Base-by-base conservation (phyloP, 228 moss, liverwort and hornwort species). In the Sphagnum fallax region DNA sequence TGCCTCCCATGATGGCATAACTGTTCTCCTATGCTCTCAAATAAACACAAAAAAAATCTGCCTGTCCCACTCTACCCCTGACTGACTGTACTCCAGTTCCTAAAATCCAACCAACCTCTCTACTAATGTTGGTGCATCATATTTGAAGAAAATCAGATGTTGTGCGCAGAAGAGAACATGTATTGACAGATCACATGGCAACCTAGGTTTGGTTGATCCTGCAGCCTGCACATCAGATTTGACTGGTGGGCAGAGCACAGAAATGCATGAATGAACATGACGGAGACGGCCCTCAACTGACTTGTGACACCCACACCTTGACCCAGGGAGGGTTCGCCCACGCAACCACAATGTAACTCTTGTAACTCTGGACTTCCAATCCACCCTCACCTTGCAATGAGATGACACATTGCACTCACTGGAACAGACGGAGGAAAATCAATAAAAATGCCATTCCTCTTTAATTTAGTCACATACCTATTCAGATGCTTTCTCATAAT, bases 361-460 rank as follows among this genome's bases (percentile, higher is more conserved):
- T 82, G 86, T 77, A 77, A 98, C 97, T 93, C 97, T 98, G 97
- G 97, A 98, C 97, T 91, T 80, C 86, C 80, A 80, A 59, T 93
- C 93, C 97, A 98, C 91, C 93, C 90, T 97, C 93, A 98, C 84
- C 88, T 90, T 98, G 93, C 97, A 86, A 98, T 93, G 93, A 93
- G 89, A 91, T 89, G 88, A 93, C 91, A 93, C 91, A 98, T 90
- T 93, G 92, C 93, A 93, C 93, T 98, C 93, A 98, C 97, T 98
- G 97, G 97, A 98, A 98, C 97, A 98, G 93, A 98, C 84, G 97
- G 90, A 93, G 90, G 79, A 93, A 82, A 93, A 98, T 98, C 97
- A 98, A 88, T 88, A 81, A 78, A 70, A 71, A 77, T 71, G 51
- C 79, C 66, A 77, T 70, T 49, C 69, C 68, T 51, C 47, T 47